phyloP scores from a whole-genome alignment of 2,329 filamentous ascomycete genomes.

The Xylariaceae sp. region DNA sequence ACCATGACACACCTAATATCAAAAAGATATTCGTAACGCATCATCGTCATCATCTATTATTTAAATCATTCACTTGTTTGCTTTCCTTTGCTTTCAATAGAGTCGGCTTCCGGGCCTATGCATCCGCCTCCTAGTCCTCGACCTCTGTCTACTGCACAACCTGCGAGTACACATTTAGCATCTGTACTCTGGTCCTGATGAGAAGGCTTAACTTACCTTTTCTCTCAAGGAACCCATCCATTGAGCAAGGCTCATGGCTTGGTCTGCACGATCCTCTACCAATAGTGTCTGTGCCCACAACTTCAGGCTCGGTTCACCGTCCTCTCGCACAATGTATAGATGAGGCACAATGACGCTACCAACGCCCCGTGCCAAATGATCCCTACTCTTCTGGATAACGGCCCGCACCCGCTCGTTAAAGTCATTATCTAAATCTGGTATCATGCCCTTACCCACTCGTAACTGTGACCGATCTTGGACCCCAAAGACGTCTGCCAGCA shows the following conservation, averaged over 20 bases:
- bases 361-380: constrained; percentile 84
- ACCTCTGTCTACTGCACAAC: constrained; percentile 29
- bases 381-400: constrained; percentile 89
- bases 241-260: constrained; percentile 89
- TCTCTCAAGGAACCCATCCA: constrained; percentile 92
- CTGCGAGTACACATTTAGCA: constrained; percentile 24
- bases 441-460: constrained; percentile 85
- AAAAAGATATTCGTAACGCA: constrained; percentile 13
- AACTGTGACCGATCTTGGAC: constrained; percentile 81
- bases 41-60: constrained; percentile 15
- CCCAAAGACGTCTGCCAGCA: constrained; percentile 89
- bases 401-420: constrained; percentile 94
- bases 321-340: constrained; percentile 91
- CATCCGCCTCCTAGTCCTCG: neutral
- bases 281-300: constrained; percentile 96
- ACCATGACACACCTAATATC: neutral
- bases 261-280: constrained; percentile 93
- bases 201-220: constrained; percentile 69
- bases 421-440: constrained; percentile 91
- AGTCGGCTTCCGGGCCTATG: neutral
- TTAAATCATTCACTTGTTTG: constrained; percentile 20
- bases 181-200: constrained; percentile 3
- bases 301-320: constrained; percentile 93
- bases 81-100: constrained; percentile 13
- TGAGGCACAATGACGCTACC: constrained; percentile 93